Evolutionary conservation across 768 basidiomycete genomes (phyloP), one percentile per base, ranked within the genome.

Genomic region (Xerocomellus chrysenteron): DNA sequence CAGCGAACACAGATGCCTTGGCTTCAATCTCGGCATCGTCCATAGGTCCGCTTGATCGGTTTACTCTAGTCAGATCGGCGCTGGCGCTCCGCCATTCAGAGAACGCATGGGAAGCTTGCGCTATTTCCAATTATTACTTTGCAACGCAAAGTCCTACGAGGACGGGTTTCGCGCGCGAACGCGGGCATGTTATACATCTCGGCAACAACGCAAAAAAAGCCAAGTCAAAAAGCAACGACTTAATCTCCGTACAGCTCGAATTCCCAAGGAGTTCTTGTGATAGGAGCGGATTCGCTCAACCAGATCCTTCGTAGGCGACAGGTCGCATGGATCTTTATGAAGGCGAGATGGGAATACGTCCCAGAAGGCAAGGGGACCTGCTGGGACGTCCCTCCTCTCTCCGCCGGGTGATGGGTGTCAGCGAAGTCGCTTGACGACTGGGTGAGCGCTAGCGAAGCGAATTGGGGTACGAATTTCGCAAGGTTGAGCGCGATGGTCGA

Each of bases 281-380:
- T 68, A 53, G 80, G 78, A 10, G 79, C 79, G 45, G 69, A 73
- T 59, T 87, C 81, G 60, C 80, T 82, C 69, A 91, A 82, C 90
- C 90, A 92, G 30, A 92, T 82, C 65, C 90, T 77, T 58, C 87
- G 76, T 62, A 92, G 71, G 37, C 90, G 81, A 72, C 90, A 92
- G 37, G 81, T 89, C 21, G 89, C 88, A 67, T 90, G 87, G 44
- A 92, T 80, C 68, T 85, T 87, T 61, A 92, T 75, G 63, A 83
- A 88, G n/a, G 83, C 79, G 45, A 87, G 77, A 74, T 88, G 82
- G 0, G 86, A 82, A 66, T 83, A 88, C 46, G 73, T 72, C 47
- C 82, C 82, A 57, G 72, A 75, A 21, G 89, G 88, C 41, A 64
- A 68, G 59, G 61, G 50, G 49, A 60, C 54, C 57, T 61, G 63